A percentile compares a stretch with the other conserved stretches of the same genome.
phyloP scores from a whole-genome alignment of 169 alveolate species.

The Amoebophrya sp. region DNA sequence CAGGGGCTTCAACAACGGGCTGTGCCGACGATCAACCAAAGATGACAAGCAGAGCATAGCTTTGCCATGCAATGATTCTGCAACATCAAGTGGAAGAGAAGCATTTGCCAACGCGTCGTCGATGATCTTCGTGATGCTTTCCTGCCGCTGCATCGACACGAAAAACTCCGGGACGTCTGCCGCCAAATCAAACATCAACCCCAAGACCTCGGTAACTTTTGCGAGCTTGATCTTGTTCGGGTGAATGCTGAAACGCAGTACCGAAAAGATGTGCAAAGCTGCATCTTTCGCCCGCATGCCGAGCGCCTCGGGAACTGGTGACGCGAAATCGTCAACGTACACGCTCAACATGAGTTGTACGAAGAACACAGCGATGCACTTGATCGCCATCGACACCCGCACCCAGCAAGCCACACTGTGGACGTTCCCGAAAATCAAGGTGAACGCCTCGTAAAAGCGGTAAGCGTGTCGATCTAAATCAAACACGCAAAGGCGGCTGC shows the following conservation, averaged over 20 bases:
- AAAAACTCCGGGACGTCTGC: not conserved
- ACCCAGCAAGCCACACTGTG: not conserved
- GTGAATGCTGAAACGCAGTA: not conserved
- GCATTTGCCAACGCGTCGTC: not conserved
- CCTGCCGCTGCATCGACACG: not conserved
- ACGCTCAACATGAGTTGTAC: not conserved
- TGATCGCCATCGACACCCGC: not conserved
- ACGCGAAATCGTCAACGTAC: not conserved
- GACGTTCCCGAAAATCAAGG: not conserved
- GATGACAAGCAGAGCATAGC: not conserved
- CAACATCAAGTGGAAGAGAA: not conserved
- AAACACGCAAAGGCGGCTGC: not conserved
- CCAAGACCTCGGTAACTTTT: not conserved
- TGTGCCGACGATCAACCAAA: not conserved
- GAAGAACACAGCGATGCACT: not conserved
- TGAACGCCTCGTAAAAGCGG: not conserved
- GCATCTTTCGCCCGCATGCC: not conserved
- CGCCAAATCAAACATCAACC: not conserved
- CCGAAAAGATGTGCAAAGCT: not conserved
- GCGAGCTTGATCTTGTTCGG: not conserved
- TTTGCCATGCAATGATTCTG: not conserved
- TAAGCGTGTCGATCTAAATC: not conserved
- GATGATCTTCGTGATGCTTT: not conserved
- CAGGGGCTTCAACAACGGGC: not conserved
- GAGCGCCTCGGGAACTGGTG: not conserved